These are phyloP conservation scores for Pontederia paniculata DNA, from an alignment of 176 grass and related monocot genomes.

Conservation along the genomic window DNA sequence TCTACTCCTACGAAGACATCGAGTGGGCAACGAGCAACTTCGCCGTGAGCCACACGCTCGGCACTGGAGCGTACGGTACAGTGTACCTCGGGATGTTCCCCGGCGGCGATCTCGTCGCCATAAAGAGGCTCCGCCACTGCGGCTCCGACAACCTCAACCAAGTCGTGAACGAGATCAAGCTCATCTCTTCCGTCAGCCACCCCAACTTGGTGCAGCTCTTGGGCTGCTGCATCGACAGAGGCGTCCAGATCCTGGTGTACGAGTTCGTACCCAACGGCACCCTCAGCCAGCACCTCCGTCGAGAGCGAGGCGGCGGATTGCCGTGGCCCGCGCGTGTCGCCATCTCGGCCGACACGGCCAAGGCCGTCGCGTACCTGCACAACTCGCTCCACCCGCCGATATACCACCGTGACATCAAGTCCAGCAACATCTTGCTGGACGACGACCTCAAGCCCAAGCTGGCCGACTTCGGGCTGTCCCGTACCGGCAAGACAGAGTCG, in stretches of 20 bases:
- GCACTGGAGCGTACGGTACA: conserved; percentile 3
- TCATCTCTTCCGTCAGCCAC: conserved; percentile 13
- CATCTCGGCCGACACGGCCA: background rate
- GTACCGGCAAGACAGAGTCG: background rate
- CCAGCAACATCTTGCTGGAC: conserved; percentile 80
- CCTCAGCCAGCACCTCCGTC: conserved; percentile 11
- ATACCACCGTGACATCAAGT: conserved; percentile 72
- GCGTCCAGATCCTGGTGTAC: conserved; percentile 6
- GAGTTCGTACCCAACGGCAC: conserved; percentile 16
- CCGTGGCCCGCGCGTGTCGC: background rate
- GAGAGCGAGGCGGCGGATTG: background rate
- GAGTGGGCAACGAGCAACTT: background rate
- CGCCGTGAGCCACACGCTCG: background rate
- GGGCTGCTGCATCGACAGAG: conserved; percentile 4
- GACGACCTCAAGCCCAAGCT: conserved; percentile 1
- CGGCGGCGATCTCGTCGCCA: background rate
- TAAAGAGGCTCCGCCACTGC: background rate
- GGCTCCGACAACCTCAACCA: conserved; percentile 5
- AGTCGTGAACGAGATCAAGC: conserved; percentile 12
- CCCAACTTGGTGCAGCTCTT: conserved; percentile 11
- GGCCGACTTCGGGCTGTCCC: conserved; percentile 11
- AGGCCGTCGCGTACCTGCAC: conserved; percentile 10
- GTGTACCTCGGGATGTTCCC: conserved; percentile 1
- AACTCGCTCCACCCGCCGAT: conserved; percentile 1
- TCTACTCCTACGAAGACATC: conserved; percentile 7